Base-by-base conservation (phyloP, 805 yeast species). In the Metschnikowia orientalis region DNA sequence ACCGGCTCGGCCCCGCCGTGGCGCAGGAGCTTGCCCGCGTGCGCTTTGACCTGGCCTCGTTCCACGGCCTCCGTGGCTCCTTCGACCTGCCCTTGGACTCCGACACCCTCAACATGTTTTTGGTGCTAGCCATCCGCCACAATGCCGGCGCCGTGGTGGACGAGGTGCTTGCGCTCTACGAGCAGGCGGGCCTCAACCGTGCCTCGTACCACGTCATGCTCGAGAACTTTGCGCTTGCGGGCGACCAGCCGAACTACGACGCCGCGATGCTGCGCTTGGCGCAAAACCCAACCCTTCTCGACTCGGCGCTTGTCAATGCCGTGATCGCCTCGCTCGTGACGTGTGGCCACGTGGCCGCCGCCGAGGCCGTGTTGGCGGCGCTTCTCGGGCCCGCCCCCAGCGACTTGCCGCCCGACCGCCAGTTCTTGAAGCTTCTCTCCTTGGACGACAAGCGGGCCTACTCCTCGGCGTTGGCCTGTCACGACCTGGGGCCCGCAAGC, bases 111-210 rank as follows among this genome's bases (percentile, higher is more conserved):
- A 59, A 60, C 33, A 40, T 45, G 13, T 43, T 61, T n/a, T 42
- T 61, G 8, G 41, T 48, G 23, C 47, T 44, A 26, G 63, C 66
- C 1, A 40, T 58, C 6, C 44, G 63, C 32, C 62, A 63, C 38
- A 35, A 46, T 2, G 37, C 52, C 18, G 30, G 32, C 9, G 41
- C 40, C 1, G 46, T 61, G 0, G 42, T 54, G 6, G 37, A 45
- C 4, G 58, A 54, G 16, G 47, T 62, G 9, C 25, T 41, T 32
- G n/a, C 34, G 6, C 11, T 11, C 8, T 32, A 42, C n/a, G 23
- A 18, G 3, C 28, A 35, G 5, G 32, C 15, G 3, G 22, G 28
- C 20, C 35, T 28, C 22, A 36, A 38, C 10, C 14, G 47, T 23
- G 32, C 34, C 26, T 42, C 50, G 1, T 44, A 26, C 35, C 34